Conservation (phyloP, 352 stramenopile species). For the Peronosclerospora sorghi region DNA sequence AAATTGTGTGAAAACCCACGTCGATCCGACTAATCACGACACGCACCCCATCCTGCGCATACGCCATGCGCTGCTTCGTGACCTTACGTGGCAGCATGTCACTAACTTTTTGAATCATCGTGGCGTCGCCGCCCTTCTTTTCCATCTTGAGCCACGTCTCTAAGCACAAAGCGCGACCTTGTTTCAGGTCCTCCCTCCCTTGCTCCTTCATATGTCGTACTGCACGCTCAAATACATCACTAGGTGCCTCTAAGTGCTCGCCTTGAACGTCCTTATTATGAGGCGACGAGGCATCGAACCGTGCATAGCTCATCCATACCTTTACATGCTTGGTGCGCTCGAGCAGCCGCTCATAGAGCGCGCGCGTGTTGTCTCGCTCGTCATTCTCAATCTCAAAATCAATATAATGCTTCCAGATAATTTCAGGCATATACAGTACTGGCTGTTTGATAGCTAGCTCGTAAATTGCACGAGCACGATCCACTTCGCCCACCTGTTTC, state of each 20-base stretch:
- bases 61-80: slow-evolving; percentile 93
- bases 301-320: slow-evolving; percentile 88
- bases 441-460: slow-evolving; percentile 93
- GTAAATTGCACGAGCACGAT: slow-evolving; percentile 91
- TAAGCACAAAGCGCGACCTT: slow-evolving; percentile 94
- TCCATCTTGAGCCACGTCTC: slow-evolving; percentile 94
- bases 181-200: slow-evolving; percentile 69
- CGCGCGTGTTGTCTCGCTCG: slow-evolving; percentile 76
- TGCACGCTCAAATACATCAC: slow-evolving; percentile 87
- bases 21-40: background rate
- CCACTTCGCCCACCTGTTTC: slow-evolving; percentile 89
- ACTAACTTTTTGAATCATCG: slow-evolving; percentile 83
- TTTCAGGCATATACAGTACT: slow-evolving; percentile 96
- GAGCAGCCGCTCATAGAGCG: slow-evolving; percentile 93
- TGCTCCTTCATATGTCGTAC: slow-evolving; percentile 88
- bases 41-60: slow-evolving; percentile 83
- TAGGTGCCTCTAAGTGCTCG: slow-evolving; percentile 51
- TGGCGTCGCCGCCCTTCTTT: slow-evolving; percentile 45
- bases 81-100: slow-evolving; percentile 91
- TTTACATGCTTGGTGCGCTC: slow-evolving; percentile 97
- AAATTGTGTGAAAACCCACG: no score
- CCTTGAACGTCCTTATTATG: slow-evolving; percentile 16
- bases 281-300: slow-evolving; percentile 60
- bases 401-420: slow-evolving; percentile 99
- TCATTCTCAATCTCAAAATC: slow-evolving; percentile 95